Evolutionary conservation across 495 filamentous ascomycete species (phyloP).

Genomic region (Daldinia loculata): DNA sequence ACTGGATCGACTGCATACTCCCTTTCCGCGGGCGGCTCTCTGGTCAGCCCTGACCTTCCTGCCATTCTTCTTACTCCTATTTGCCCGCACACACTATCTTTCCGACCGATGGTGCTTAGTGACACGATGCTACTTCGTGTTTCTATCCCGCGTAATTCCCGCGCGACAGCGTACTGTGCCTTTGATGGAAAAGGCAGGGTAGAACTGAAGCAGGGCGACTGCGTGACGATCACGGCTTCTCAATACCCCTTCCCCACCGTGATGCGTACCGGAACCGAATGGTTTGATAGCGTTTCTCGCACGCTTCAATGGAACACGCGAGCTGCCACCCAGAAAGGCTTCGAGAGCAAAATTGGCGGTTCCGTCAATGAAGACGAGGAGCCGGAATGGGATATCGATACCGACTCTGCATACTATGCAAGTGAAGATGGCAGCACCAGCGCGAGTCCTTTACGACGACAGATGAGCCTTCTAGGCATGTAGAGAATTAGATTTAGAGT

Average conservation of each 20-base stretch:
- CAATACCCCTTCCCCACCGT: constrained; percentile 97
- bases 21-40: constrained; percentile 91
- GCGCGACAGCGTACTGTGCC: constrained; percentile 91
- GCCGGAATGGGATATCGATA: constrained; percentile 82
- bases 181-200: constrained; percentile 97
- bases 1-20: constrained; percentile 97
- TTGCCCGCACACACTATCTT: constrained; percentile 94
- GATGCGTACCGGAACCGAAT: constrained; percentile 79
- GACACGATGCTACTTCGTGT: constrained; percentile 91
- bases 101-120: constrained; percentile 98
- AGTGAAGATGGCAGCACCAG: constrained; percentile 68
- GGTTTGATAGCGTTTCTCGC: constrained; percentile 92
- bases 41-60: constrained; percentile 96
- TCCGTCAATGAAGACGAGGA: constrained; percentile 58
- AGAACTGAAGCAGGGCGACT: constrained; percentile 89
- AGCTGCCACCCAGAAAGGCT: constrained; percentile 85
- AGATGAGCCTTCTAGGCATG: constrained; percentile 70
- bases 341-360: constrained; percentile 57
- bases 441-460: constrained; percentile 72
- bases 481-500: constrained; percentile 48
- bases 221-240: constrained; percentile 91
- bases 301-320: constrained; percentile 94
- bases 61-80: constrained; percentile 98
- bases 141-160: constrained; percentile 81
- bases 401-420: constrained; percentile 72